Conservation (phyloP, 306 rosid genomes). For the Rubus parviflorus region DNA sequence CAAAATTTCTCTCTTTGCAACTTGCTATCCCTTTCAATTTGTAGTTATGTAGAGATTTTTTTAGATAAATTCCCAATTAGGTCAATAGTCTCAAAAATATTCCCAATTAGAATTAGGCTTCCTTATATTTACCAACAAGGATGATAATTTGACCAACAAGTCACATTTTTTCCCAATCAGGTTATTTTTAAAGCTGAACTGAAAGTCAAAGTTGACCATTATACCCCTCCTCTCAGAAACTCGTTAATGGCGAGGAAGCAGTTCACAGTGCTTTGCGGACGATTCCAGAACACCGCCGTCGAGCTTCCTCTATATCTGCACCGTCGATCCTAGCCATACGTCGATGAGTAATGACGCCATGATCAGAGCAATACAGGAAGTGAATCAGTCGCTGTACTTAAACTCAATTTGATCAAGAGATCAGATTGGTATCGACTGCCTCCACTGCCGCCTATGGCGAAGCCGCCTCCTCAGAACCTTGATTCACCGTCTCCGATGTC, state of each 20-base stretch:
- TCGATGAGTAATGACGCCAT: constrained; percentile 20
- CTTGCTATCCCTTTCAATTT: too few species aligned
- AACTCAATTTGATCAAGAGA: constrained; percentile 62
- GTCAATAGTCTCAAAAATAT: too few species aligned
- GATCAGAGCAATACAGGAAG: constrained; percentile 21
- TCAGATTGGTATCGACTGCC: constrained; percentile 89
- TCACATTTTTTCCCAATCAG: too few species aligned
- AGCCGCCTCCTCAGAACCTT: constrained; percentile 30
- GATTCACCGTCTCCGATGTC: constrained; percentile 48
- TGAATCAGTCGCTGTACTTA: constrained; percentile 61
- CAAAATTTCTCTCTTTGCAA: too few species aligned
- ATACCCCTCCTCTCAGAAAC: constrained; percentile 39
- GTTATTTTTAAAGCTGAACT: too few species aligned
- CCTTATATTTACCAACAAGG: too few species aligned
- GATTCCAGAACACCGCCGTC: constrained; percentile 55
- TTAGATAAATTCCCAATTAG: too few species aligned
- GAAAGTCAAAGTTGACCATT: too few species aligned
- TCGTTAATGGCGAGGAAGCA: constrained; percentile 37
- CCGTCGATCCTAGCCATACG: constrained; percentile 59
- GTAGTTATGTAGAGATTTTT: too few species aligned
- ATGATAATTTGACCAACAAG: too few species aligned
- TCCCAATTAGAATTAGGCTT: too few species aligned
- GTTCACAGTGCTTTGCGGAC: constrained; percentile 31
- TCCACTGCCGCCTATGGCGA: constrained; percentile 75
- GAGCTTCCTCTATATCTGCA: constrained; percentile 77